Percentiles rank a stretch among this genome's conserved stretches.
Evolutionary conservation across 257 asterid genomes (phyloP).

Genomic region (Rhazya stricta): DNA sequence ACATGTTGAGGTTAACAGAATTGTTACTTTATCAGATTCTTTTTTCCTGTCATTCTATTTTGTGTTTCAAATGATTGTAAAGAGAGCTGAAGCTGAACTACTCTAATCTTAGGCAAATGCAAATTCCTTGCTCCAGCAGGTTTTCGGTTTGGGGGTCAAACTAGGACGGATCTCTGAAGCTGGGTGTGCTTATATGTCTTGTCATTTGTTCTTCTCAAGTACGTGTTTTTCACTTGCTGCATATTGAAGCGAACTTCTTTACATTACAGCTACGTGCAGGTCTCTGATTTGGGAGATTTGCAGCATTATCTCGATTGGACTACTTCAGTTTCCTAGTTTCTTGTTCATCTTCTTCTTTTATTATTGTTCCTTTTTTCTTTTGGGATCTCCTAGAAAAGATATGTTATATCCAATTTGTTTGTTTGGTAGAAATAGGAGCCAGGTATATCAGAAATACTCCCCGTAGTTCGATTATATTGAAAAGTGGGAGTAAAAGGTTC

Average conservation of each 20-base stretch:
- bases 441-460: too few species aligned
- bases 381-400: too few species aligned
- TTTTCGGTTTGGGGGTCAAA: neutral
- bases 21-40: constrained; percentile 5
- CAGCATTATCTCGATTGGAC: too few species aligned
- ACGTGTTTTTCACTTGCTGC: neutral
- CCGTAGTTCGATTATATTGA: too few species aligned
- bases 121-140: neutral
- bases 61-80: constrained; percentile 32
- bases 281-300: too few species aligned
- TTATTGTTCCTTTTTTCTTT: too few species aligned
- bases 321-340: too few species aligned
- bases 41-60: constrained; percentile 8
- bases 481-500: too few species aligned
- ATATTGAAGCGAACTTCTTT: neutral
- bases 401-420: too few species aligned
- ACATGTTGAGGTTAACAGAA: constrained; percentile 21
- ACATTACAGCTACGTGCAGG: neutral
- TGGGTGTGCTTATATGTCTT: neutral
- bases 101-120: neutral
- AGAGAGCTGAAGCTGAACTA: constrained; percentile 21
- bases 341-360: too few species aligned
- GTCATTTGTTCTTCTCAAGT: too few species aligned
- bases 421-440: too few species aligned
- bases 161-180: neutral